Base-by-base conservation (phyloP, 495 filamentous ascomycete species). In the Penicillium longicatenatum region DNA sequence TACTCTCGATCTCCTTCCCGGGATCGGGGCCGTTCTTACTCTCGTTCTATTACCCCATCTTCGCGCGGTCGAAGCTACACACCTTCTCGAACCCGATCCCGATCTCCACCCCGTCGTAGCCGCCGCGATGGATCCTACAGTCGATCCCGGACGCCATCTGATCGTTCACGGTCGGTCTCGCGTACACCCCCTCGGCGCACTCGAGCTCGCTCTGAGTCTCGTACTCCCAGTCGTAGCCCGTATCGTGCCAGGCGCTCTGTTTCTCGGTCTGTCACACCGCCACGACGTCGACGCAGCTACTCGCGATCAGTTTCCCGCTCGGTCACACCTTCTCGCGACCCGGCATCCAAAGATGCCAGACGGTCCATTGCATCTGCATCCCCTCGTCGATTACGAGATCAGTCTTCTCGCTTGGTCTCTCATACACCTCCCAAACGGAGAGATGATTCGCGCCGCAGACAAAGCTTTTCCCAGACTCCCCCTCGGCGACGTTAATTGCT, bases 1-100 rank as follows among this genome's bases (percentile, higher is more conserved):
- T 73, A 75, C 58, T 68, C 64, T 9, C 71, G 76, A 29, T 78
- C 76, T 19, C 74, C 71, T 19, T 75, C 75, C 6, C 70, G 74
- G 16, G 68, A 70, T 52, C 74, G 72, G 49, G 73, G 68, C 58
- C 73, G 73, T 65, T 75, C 75, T 44, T 72, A 76, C 61, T 68
- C 65, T 16, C 70, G 75, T 33, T 77, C 75, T 16, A 26, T 70
- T 19, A 72, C 75, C 2, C 66, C 67, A 4, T 75, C 72, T n/a
- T 74, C 75, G 2, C 71, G 73, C 6, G 66, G 71, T 48, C 73
- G 71, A 47, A 74, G 66, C 59, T 72, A 72, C 63, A 54, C 52
- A 22, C 41, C 39, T 19, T 54, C 52, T 31, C 52, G 50, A 3
- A 42, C 50, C 8, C 50, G 52, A 20, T 54, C 52, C n/a, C 48